Evolutionary conservation across 441 rosid species (phyloP), one percentile per base, ranked within the genome.

Genomic region (Hura crepitans): DNA sequence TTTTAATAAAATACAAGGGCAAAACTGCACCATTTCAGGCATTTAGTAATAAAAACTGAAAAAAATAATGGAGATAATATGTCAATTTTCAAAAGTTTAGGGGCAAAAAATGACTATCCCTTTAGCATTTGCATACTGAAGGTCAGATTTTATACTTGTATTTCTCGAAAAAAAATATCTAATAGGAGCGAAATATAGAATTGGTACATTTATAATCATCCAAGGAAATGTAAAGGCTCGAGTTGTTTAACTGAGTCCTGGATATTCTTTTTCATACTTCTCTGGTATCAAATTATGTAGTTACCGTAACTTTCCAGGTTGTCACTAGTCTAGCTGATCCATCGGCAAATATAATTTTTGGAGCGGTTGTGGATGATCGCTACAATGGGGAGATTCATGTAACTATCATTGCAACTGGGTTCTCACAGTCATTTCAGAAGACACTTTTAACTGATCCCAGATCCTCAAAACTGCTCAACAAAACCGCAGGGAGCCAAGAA

Each of bases 281-380:
- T 35, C 61, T 37, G 23, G 47, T 37, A 23, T 23, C 31, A 47
- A 59, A 22, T 5, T 60, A 9, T 27, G 42, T 64, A 2, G 39
- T 56, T 61, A 1, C 55, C 25, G 7, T 49, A 42, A 51, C 42
- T 13, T 74, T 79, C 5, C 83, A 94, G 99, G 99, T 92, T 1
- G 99, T 94, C 53, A 94, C 99, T 45, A 90, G 99, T 75, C 85
- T 94, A 77, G 97, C 99, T 0, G 99, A 94, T 75, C 96, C 97
- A 81, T 90, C 99, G 0, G 99, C 99, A 42, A 94, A 94, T 86
- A 94, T 94, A 74, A 94, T 92, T 79, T 94, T 94, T 74, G 98
- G 98, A 53, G 98, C 97, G 28, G 98, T 94, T 62, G 97, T 94
- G 55, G 98, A 94, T 49, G 98, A 91, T 59, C 96, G 97, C 9